Evolutionary conservation across 352 stramenopile species (phyloP).

Genomic region (Phytophthora citricola): DNA sequence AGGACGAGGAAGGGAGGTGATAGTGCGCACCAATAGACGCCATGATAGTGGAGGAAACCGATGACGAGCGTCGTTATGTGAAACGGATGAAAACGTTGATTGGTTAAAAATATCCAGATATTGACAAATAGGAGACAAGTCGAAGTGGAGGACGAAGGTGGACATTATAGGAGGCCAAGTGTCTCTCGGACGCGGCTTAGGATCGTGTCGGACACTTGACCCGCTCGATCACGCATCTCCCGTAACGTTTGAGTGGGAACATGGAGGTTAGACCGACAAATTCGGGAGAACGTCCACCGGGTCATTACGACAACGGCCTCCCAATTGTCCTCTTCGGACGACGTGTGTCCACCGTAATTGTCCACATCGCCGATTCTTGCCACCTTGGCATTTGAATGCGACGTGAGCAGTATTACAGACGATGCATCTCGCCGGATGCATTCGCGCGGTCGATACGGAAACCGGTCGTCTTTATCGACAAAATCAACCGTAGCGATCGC

Average conservation of each 20-base stretch:
- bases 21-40: constrained; percentile 30
- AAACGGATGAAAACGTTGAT: constrained; percentile 3
- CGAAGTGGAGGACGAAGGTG: constrained; percentile 7
- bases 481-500: constrained; percentile 19
- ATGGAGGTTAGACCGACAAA: constrained; percentile 22
- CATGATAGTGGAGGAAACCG: constrained; percentile 13
- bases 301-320: constrained; percentile 34
- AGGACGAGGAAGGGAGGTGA: neutral
- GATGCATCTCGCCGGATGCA: constrained; percentile 41
- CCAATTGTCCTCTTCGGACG: constrained; percentile 20
- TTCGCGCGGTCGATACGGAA: constrained; percentile 43
- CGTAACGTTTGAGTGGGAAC: constrained; percentile 27
- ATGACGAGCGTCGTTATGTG: neutral
- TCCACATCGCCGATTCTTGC: constrained; percentile 2
- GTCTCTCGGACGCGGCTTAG: constrained; percentile 20
- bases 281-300: constrained; percentile 30
- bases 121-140: constrained; percentile 13
- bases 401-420: constrained; percentile 28
- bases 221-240: constrained; percentile 21
- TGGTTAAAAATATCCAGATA: constrained; percentile 3
- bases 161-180: constrained; percentile 1
- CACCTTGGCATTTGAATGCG: neutral
- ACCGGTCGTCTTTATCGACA: constrained; percentile 49
- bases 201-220: constrained; percentile 9
- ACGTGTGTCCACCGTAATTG: constrained; percentile 14